Evolutionary conservation across 441 rosid species (phyloP).

Genomic region (Croton laevigatus): DNA sequence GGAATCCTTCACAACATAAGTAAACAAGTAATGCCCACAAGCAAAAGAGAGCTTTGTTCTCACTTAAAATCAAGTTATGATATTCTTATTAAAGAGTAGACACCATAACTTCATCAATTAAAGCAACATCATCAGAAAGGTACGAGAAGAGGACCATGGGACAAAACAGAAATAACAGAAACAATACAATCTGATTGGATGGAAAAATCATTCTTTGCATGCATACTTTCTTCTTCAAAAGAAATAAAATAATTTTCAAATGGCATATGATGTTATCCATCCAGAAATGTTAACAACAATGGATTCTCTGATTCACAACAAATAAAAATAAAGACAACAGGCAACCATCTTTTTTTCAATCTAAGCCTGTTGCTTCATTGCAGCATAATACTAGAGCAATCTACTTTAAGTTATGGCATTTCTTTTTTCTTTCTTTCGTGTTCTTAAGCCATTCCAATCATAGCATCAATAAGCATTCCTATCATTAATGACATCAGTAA

Average conservation of each 20-base stretch:
- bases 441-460: neutral
- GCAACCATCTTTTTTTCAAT: constrained; percentile 5
- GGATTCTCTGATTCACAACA: neutral
- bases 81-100: neutral
- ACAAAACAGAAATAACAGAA: neutral
- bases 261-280: neutral
- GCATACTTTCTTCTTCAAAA: neutral
- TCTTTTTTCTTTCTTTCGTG: neutral
- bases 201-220: neutral
- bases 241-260: neutral
- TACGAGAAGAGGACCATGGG: neutral
- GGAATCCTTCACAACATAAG: neutral
- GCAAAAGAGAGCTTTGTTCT: too few relatives aligned
- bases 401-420: neutral
- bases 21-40: neutral
- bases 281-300: neutral
- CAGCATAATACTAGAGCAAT: neutral
- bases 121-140: neutral
- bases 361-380: neutral
- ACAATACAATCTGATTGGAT: neutral
- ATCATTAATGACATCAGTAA: constrained; percentile 3
- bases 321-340: neutral
- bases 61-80: too few relatives aligned
- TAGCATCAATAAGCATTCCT: neutral
- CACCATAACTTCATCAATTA: neutral